Conservation (phyloP, 306 rosid species). For the Corylus avellana region DNA sequence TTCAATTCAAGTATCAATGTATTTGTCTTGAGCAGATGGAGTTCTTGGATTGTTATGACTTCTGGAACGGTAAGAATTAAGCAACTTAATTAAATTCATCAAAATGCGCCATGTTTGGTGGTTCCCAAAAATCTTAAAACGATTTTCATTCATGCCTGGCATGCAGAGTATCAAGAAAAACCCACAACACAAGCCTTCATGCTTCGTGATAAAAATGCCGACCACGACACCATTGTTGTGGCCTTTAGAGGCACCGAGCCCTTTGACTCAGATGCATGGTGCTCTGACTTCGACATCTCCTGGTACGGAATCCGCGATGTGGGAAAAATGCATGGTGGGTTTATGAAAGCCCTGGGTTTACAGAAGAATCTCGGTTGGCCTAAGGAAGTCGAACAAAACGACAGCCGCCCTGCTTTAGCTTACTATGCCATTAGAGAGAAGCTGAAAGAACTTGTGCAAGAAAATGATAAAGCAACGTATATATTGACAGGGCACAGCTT, state of each 20-base stretch:
- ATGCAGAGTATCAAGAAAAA: constrained; percentile 62
- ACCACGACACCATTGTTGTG: constrained; percentile 57
- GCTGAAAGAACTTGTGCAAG: constrained; percentile 31
- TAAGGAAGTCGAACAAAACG: constrained; percentile 25
- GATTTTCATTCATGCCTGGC: not conserved
- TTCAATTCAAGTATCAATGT: not conserved
- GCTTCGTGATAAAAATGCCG: constrained; percentile 43
- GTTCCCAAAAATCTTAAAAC: not conserved
- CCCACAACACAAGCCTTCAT: constrained; percentile 63
- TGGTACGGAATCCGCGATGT: constrained; percentile 61
- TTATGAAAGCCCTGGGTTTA: constrained; percentile 78
- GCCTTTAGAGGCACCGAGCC: constrained; percentile 82
- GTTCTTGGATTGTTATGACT: constrained; percentile 59
- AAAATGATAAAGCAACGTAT: constrained; percentile 39
- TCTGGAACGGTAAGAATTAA: constrained; percentile 68
- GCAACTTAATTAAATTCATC: not conserved
- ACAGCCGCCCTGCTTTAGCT: constrained; percentile 39
- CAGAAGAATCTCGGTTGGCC: constrained; percentile 62
- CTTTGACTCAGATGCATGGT: constrained; percentile 77
- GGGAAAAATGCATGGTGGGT: constrained; percentile 77
- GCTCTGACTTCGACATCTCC: constrained; percentile 74
- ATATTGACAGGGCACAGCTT: constrained; percentile 68
- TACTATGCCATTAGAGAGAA: constrained; percentile 55
- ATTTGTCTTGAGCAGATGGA: constrained; percentile 50
- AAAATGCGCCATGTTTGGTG: not conserved